Base-by-base conservation (phyloP, 1,139 yeast genomes). In the Magnusiomyces clavatus region DNA sequence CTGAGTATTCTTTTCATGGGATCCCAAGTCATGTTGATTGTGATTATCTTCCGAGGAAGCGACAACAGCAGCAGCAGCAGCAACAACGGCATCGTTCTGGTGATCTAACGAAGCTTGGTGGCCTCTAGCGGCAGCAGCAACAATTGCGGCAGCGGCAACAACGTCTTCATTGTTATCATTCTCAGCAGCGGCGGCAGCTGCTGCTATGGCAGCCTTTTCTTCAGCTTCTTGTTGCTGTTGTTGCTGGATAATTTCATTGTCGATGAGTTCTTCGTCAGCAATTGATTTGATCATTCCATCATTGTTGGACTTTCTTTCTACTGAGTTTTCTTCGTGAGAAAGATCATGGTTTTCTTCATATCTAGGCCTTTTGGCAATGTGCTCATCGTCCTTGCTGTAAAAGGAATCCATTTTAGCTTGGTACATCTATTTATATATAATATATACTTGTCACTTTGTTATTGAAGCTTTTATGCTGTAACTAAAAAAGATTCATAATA, bases 181-280 rank as follows among this genome's bases (percentile, higher is more conserved):
- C 17, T 49, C 47, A n/a, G 41, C 53, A 39, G 53, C 51, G 20
- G 36, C 41, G 14, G 53, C 56, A 38, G 46, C 51, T n/a, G 53
- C 55, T 6, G 44, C 49, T 3, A 49, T 56, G n/a, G 55, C 48
- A 16, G 54, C 54, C 43, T 48, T 48, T 14, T 43, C 39, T 38
- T 48, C 40, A 16, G 43, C 51, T 34, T 47, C 46, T 48, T 48
- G 51, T 16, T 19, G 42, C 13, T 41, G 51, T 31, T 48, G 51
- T 36, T 48, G 47, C 13, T 43, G 40, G 37, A 48, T 48, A 6
- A 48, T 43, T 48, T 48, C 51, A 43, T 36, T 48, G 36, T 48
- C 51, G 20, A 48, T 48, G 35, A 43, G 43, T 12, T 39, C 45
- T 29, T 40, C 48, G 10, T 14, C 53, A 17, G 36, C n/a, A 14